Base-by-base conservation (phyloP, 306 rosid genomes). In the Ormosia semicastrata region DNA sequence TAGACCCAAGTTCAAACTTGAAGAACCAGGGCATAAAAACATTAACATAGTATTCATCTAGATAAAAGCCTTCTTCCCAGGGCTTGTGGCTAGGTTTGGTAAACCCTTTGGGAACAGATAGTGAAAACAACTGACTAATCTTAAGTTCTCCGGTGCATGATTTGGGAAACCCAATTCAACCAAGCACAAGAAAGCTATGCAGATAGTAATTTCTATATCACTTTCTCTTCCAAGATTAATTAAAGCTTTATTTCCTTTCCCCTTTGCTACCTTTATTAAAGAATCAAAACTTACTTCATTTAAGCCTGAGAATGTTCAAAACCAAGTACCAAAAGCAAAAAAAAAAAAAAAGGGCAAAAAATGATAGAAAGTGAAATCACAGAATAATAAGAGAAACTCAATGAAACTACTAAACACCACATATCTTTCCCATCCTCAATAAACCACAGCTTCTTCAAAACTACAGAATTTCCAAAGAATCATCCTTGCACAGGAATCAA, bases 231-330 rank as follows among this genome's bases (percentile, higher is more conserved):
- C 53, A 66, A 36, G 14, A 37, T 7, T 47, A 46, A 39, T 44
- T n/a, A 4, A 78, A 57, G 10, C 4, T 36, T 17, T 37, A 17
- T 11, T 43, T 5, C 37, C 58, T 11, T 66, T 41, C 41, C 83
- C 59, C 37, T 64, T 65, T 11, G 2, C 13, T 11, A 3, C 53
- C 33, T 11, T 24, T 7, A 50, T 29, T 6, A 67, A 53, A 70
- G 12, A 71, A 44, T 8, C 68, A 78, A 76, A 81, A 43, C 66
- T 66, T 18, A 44, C 9, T 71, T 82, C 43, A 81, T 12, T 8
- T 8, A 15, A 77, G 8, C 83, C 81, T 41, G 1, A 44, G 7
- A 70, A 40, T 66, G 52, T 54, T 50, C 14, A 40, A 41, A 69
- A 6, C 13, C 36, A 65, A 71, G 4, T 3, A 64, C 60, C 5